Evolutionary conservation across 2,329 filamentous ascomycete genomes (phyloP).

Genomic region (Golovinomyces cichoracearum): DNA sequence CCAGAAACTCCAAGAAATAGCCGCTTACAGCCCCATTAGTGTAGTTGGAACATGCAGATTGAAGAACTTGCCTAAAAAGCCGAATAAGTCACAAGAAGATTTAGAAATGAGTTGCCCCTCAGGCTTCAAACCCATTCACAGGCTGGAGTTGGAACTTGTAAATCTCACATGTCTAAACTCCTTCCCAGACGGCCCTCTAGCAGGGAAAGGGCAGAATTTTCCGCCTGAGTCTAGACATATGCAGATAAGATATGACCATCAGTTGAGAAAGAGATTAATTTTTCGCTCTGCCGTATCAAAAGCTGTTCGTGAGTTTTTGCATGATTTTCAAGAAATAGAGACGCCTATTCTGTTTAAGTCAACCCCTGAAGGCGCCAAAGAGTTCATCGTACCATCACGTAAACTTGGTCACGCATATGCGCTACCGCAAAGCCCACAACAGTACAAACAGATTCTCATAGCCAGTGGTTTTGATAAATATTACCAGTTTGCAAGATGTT

Average conservation of each 20-base stretch:
- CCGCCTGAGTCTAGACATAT: conserved; percentile 52
- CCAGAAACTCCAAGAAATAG: conserved; percentile 21
- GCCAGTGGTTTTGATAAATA: conserved; percentile 60
- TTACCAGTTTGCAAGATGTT: conserved; percentile 82
- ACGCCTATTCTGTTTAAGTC: conserved; percentile 93
- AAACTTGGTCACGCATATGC: conserved; percentile 57
- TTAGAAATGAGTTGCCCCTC: not conserved
- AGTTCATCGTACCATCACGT: conserved; percentile 79
- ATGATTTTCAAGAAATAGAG: conserved; percentile 35
- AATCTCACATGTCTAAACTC: conserved; percentile 42
- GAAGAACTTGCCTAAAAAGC: conserved; percentile 8
- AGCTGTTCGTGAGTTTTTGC: conserved; percentile 20
- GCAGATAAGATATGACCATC: conserved; percentile 50
- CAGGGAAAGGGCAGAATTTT: conserved; percentile 46
- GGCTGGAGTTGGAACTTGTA: conserved; percentile 33
- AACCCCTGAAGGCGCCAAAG: conserved; percentile 78
- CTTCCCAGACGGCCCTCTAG: conserved; percentile 50
- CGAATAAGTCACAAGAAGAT: conserved; percentile 1
- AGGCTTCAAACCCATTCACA: not conserved
- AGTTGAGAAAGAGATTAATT: conserved; percentile 39
- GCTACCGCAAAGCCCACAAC: conserved; percentile 83
- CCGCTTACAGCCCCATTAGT: conserved; percentile 26
- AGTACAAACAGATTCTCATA: conserved; percentile 98
- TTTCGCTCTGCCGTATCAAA: conserved; percentile 37
- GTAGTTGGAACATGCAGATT: conserved; percentile 18